Evolutionary conservation across 805 yeast genomes (phyloP).

Genomic region (Monosporozyma yasuniensis): DNA sequence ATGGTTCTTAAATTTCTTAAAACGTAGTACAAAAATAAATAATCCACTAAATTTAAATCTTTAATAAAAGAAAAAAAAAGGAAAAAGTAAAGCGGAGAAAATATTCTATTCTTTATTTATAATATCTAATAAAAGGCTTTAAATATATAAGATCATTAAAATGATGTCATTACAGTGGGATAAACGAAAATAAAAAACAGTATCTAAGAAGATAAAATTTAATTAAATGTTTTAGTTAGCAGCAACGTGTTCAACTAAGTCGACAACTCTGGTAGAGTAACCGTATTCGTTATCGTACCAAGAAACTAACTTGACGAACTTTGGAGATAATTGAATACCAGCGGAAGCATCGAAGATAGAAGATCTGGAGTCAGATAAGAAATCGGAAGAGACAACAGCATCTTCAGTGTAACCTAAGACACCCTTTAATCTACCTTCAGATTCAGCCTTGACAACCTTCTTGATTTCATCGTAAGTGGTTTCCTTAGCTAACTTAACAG

Average conservation of each 20-base stretch:
- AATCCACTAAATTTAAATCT: no score
- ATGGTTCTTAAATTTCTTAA: no score
- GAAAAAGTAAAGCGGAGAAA: background rate
- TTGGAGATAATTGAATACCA: slow-evolving; percentile 62
- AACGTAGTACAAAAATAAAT: no score
- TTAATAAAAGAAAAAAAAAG: no score
- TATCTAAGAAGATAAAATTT: background rate
- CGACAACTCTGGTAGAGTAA: slow-evolving; percentile 70
- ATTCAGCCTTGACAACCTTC: slow-evolving; percentile 47
- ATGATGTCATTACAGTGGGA: background rate
- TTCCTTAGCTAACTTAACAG: slow-evolving; percentile 50
- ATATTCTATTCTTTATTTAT: background rate
- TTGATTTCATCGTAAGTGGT: slow-evolving; percentile 59
- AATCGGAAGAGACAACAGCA: slow-evolving; percentile 61
- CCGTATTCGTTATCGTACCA: slow-evolving; percentile 75
- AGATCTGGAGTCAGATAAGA: slow-evolving; percentile 53
- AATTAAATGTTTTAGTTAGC: slow-evolving; percentile 12
- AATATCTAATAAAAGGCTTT: background rate
- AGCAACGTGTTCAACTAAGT: slow-evolving; percentile 58
- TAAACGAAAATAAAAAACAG: background rate
- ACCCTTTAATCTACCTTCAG: slow-evolving; percentile 55
- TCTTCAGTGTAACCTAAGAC: slow-evolving; percentile 63
- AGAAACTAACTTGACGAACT: slow-evolving; percentile 59
- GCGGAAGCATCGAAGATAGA: slow-evolving; percentile 63
- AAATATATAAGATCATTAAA: background rate